Evolutionary conservation across 148 eudicot genomes (phyloP).

Genomic region (Rheum nobile): DNA sequence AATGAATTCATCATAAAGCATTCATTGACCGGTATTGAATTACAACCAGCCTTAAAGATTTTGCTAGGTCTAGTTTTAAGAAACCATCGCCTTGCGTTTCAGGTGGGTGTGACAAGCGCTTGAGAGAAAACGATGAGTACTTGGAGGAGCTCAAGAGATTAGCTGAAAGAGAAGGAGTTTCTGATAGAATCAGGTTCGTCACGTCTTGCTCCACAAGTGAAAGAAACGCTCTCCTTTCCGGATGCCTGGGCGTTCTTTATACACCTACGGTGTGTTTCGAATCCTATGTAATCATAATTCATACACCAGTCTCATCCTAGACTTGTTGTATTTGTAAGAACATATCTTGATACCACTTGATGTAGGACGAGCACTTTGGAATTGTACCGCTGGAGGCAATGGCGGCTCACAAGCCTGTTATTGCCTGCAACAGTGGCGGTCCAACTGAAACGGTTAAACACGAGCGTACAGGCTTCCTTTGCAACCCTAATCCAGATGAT

Average conservation of each 20-base stretch:
- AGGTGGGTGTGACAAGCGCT: constrained; percentile 88
- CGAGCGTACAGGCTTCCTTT: constrained; percentile 64
- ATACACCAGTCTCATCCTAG: too few relatives aligned
- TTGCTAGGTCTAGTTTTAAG: too few relatives aligned
- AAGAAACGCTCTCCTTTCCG: constrained; percentile 62
- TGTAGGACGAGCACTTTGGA: constrained; percentile 89
- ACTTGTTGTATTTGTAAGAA: too few relatives aligned
- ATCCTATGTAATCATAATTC: background rate
- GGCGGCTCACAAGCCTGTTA: constrained; percentile 94
- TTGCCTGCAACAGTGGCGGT: constrained; percentile 89
- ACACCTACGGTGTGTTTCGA: constrained; percentile 58
- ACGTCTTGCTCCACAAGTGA: constrained; percentile 89
- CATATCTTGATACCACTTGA: too few relatives aligned
- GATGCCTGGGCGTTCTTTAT: constrained; percentile 72
- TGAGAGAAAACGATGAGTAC: constrained; percentile 83
- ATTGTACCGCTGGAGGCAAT: constrained; percentile 93
- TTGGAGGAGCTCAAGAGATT: constrained; percentile 62
- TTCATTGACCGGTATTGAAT: too few relatives aligned
- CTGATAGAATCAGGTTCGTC: constrained; percentile 45
- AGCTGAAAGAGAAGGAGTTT: constrained; percentile 68
- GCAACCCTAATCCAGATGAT: constrained; percentile 56
- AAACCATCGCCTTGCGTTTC: too few relatives aligned
- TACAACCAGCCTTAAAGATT: too few relatives aligned
- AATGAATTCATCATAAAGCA: background rate
- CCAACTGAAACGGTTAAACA: constrained; percentile 67